A percentile compares a stretch with the other conserved stretches of the same genome.
phyloP scores from a whole-genome alignment of 352 stramenopile species.

The Phytophthora agathidicida region DNA sequence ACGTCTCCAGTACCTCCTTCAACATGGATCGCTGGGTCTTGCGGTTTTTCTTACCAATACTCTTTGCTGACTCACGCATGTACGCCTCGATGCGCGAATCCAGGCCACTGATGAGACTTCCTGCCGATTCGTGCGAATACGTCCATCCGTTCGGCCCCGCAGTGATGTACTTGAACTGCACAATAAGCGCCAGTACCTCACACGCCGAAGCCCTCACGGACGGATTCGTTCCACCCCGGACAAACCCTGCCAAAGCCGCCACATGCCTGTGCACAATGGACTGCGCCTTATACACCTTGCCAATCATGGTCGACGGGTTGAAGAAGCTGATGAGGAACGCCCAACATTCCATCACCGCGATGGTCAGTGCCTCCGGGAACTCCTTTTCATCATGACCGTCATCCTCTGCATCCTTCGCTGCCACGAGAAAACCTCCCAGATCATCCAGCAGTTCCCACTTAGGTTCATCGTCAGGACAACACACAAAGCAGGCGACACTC shows the following conservation, averaged over 20 bases:
- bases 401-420: constrained; percentile 53
- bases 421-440: constrained; percentile 49
- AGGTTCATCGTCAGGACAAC: constrained; percentile 60
- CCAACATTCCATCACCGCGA: constrained; percentile 73
- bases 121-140: constrained; percentile 48
- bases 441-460: constrained; percentile 65
- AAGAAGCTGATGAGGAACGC: constrained; percentile 62
- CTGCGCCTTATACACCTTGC: constrained; percentile 54
- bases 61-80: constrained; percentile 73
- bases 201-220: constrained; percentile 52
- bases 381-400: constrained; percentile 51
- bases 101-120: constrained; percentile 53
- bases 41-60: constrained; percentile 75
- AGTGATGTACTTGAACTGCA: constrained; percentile 67
- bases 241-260: constrained; percentile 53
- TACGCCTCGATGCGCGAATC: constrained; percentile 59
- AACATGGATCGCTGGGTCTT: constrained; percentile 67
- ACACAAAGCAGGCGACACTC: constrained; percentile 65
- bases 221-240: constrained; percentile 51
- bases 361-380: constrained; percentile 49
- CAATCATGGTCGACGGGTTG: constrained; percentile 46
- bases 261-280: constrained; percentile 59
- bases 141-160: constrained; percentile 40
- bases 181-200: constrained; percentile 62
- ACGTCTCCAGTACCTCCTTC: constrained; percentile 72